These are phyloP conservation scores for Pestalotiopsis sp. DNA, from an alignment of 2,329 filamentous ascomycete genomes.

Conservation along the genomic window DNA sequence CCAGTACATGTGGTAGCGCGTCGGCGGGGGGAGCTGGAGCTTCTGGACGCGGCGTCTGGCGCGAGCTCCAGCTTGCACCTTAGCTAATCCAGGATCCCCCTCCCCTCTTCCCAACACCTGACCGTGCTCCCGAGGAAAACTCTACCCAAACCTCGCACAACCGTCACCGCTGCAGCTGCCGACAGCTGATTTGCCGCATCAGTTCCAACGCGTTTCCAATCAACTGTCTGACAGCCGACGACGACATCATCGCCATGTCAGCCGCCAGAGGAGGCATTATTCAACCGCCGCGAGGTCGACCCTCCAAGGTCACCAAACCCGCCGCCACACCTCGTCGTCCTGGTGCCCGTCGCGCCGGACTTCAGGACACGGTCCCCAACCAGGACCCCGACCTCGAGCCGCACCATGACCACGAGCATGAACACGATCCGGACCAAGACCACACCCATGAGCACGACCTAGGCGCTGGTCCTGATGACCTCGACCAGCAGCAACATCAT, in stretches of 20 bases:
- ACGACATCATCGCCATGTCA: slow-evolving; percentile 11
- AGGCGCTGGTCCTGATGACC: neutral
- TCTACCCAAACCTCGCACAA: slow-evolving; percentile 12
- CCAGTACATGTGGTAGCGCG: too few species aligned
- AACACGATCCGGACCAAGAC: slow-evolving; percentile 6
- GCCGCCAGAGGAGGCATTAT: slow-evolving; percentile 14
- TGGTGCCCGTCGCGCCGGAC: slow-evolving; percentile 13
- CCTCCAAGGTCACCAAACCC: slow-evolving; percentile 16
- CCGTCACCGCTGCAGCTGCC: slow-evolving; percentile 9
- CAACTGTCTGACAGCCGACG: slow-evolving; percentile 14
- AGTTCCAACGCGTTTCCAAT: slow-evolving; percentile 10
- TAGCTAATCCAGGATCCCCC: neutral
- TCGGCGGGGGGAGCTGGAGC: neutral
- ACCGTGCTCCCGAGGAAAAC: neutral
- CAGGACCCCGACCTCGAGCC: slow-evolving; percentile 16
- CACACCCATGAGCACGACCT: slow-evolving; percentile 14
- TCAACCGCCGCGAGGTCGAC: slow-evolving; percentile 15
- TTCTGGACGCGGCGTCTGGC: neutral
- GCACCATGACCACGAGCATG: slow-evolving; percentile 12
- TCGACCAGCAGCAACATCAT: slow-evolving; percentile 13
- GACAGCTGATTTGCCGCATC: slow-evolving; percentile 13
- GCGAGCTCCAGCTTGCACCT: neutral
- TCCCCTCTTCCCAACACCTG: neutral
- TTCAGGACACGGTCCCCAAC: slow-evolving; percentile 15
- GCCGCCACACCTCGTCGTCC: slow-evolving; percentile 16